These are phyloP conservation scores for Rhodotorula sp. DNA, from an alignment of 1,284 basidiomycete genomes.

Conservation along the genomic window DNA sequence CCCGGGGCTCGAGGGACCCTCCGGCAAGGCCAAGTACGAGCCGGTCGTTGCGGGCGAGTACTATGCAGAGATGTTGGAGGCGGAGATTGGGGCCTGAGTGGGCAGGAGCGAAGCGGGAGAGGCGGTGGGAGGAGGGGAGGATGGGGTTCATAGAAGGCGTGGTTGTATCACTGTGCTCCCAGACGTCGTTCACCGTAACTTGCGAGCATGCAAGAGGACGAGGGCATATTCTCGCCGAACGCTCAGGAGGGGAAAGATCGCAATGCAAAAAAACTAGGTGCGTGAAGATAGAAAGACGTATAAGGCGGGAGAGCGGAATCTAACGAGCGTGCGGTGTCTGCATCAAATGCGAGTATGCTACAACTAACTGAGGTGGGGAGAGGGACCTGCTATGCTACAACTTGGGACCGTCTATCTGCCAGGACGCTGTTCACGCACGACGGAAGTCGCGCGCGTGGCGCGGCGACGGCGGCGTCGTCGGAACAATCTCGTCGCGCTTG, in stretches of 20 bases:
- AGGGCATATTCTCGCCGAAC: no score
- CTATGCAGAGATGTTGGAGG: constrained; percentile 23
- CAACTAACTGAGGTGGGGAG: background rate
- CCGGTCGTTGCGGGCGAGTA: constrained; percentile 23
- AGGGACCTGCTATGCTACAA: background rate
- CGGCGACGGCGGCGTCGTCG: background rate
- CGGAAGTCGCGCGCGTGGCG: constrained; percentile 23
- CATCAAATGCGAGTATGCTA: background rate
- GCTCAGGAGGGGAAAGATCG: background rate
- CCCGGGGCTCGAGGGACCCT: constrained; percentile 13
- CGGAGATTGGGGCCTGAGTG: constrained; percentile 20
- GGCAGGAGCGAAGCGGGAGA: background rate
- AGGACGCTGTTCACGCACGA: no score
- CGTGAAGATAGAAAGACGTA: background rate
- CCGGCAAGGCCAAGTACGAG: constrained; percentile 23
- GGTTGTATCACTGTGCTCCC: background rate
- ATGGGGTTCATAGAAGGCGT: no score
- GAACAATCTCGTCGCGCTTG: background rate
- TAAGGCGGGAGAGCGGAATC: background rate
- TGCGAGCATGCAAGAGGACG: no score
- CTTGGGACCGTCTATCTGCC: background rate
- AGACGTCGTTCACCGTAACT: no score
- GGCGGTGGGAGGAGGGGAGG: background rate
- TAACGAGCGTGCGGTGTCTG: background rate
- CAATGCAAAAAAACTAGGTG: background rate